Percentiles rank a stretch among this genome's conserved stretches.
phyloP scores from a whole-genome alignment of 176 grass and related monocot species.

The Musa itinerans region DNA sequence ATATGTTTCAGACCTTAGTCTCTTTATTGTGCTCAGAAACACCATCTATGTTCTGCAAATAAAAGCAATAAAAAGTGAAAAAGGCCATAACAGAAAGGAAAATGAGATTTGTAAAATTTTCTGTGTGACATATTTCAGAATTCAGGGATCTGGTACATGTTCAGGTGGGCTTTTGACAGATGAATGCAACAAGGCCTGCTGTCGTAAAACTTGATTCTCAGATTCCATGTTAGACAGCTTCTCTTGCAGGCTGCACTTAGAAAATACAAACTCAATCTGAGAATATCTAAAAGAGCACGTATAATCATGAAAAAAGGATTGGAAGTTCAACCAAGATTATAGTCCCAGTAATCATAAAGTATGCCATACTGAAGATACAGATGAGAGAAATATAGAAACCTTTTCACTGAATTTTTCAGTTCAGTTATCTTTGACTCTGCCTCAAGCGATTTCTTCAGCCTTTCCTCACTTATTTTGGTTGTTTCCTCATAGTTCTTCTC shows the following conservation, averaged over 20 bases:
- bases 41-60: slow-evolving; percentile 59
- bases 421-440: slow-evolving; percentile 41
- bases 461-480: slow-evolving; percentile 54
- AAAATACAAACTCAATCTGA: slow-evolving; percentile 13
- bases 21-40: slow-evolving; percentile 30
- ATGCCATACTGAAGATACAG: not conserved
- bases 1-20: slow-evolving; percentile 46
- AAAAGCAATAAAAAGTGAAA: slow-evolving; percentile 23
- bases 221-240: slow-evolving; percentile 85
- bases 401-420: slow-evolving; percentile 77
- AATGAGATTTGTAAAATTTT: not conserved
- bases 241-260: slow-evolving; percentile 56
- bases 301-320: slow-evolving; percentile 12
- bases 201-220: slow-evolving; percentile 79
- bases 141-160: slow-evolving; percentile 26
- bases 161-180: slow-evolving; percentile 39
- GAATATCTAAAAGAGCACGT: slow-evolving; percentile 12
- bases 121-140: not conserved
- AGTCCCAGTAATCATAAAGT: not conserved
- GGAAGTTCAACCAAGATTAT: not conserved
- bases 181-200: slow-evolving; percentile 50
- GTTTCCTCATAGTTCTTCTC: slow-evolving; percentile 89
- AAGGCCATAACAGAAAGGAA: not conserved
- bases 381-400: slow-evolving; percentile 31
- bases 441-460: slow-evolving; percentile 53